These are phyloP conservation scores for Crithidia bombi DNA, from an alignment of 208 protist genomes.

Conservation along the genomic window DNA sequence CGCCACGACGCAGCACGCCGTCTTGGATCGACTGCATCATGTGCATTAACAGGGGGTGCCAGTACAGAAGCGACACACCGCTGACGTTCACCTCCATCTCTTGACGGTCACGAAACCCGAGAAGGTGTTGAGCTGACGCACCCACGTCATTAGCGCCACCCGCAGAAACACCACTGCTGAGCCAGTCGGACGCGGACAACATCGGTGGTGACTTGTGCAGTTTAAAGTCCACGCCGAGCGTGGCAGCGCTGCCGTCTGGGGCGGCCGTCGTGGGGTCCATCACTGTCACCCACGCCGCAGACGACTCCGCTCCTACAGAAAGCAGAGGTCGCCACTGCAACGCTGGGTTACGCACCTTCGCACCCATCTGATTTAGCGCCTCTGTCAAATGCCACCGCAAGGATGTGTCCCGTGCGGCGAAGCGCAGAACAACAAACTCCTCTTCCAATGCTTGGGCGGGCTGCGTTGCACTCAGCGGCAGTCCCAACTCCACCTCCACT, in stretches of 20 bases:
- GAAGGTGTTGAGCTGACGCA: neutral
- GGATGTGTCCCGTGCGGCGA: neutral
- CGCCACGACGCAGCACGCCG: slow-evolving; percentile 18
- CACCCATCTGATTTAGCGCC: slow-evolving; percentile 7
- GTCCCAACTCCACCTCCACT: slow-evolving; percentile 10
- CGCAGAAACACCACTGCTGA: neutral
- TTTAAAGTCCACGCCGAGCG: slow-evolving; percentile 18
- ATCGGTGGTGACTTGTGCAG: slow-evolving; percentile 21
- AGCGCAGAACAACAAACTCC: slow-evolving; percentile 4
- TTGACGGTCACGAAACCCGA: slow-evolving; percentile 28
- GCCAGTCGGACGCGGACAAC: slow-evolving; percentile 34
- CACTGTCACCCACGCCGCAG: slow-evolving; percentile 11
- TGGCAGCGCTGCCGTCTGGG: neutral
- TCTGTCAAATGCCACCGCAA: slow-evolving; percentile 30
- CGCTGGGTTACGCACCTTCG: neutral
- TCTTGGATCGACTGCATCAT: slow-evolving; percentile 17
- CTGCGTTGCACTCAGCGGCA: too few relatives aligned
- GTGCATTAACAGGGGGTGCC: slow-evolving; percentile 29
- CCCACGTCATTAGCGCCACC: neutral
- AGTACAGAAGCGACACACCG: slow-evolving; percentile 21
- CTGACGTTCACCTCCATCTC: slow-evolving; percentile 17
- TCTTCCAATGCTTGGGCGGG: neutral
- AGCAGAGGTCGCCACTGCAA: slow-evolving; percentile 20
- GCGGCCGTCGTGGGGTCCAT: slow-evolving; percentile 1
- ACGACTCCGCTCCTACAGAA: neutral